Evolutionary conservation across 139 green algal genomes (phyloP).

Genomic region (Nannochloris sp.): DNA sequence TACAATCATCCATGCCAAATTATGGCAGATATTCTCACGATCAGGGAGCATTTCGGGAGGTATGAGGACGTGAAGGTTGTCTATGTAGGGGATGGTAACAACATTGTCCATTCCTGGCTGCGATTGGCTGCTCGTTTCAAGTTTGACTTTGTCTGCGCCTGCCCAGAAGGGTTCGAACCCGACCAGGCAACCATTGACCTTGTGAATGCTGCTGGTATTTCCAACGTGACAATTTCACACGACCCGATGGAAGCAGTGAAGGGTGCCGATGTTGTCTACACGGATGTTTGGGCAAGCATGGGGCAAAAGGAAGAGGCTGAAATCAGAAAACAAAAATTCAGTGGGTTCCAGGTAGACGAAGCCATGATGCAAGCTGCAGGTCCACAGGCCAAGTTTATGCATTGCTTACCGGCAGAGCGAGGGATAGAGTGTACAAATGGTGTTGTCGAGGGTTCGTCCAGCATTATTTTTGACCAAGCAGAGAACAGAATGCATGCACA

Average conservation of each 20-base stretch:
- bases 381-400: conserved; percentile 88
- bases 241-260: conserved; percentile 69
- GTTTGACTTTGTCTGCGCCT: conserved; percentile 91
- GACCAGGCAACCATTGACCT: conserved; percentile 72
- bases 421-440: conserved; percentile 82
- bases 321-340: conserved; percentile 67
- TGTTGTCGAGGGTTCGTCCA: conserved; percentile 79
- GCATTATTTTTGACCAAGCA: conserved; percentile 86
- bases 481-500: conserved; percentile 97
- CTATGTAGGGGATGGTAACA: conserved; percentile 99
- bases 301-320: conserved; percentile 94
- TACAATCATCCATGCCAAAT: conserved; percentile 99
- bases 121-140: conserved; percentile 73
- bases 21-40: conserved; percentile 96
- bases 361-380: conserved; percentile 79
- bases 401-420: conserved; percentile 94
- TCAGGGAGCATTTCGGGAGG: conserved; percentile 58
- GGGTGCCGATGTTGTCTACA: conserved; percentile 94
- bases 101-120: conserved; percentile 97
- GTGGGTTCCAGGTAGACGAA: conserved; percentile 84
- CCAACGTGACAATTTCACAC: conserved; percentile 47
- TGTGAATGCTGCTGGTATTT: conserved; percentile 37
- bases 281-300: conserved; percentile 97
- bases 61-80: conserved; percentile 80
- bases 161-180: conserved; percentile 85